Evolutionary conservation across 352 stramenopile species (phyloP).

Genomic region (Phytophthora colocasiae): DNA sequence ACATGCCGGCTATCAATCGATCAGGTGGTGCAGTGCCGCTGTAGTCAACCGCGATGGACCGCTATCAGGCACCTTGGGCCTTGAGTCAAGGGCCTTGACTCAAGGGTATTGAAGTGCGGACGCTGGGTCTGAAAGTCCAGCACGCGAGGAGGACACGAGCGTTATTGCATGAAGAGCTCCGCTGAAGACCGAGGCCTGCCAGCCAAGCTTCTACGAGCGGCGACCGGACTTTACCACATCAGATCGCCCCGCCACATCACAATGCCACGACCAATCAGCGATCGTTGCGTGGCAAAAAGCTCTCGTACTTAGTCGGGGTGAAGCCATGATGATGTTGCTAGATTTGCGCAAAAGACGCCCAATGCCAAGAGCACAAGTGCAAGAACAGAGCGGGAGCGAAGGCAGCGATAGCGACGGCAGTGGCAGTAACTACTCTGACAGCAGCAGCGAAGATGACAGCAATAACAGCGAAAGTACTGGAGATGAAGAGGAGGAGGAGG

Average conservation of each 20-base stretch:
- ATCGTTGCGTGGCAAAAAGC: slow-evolving; percentile 33
- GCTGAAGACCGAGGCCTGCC: neutral
- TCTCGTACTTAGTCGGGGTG: slow-evolving; percentile 40
- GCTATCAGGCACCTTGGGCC: neutral
- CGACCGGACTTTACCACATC: slow-evolving; percentile 25
- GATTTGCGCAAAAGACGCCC: neutral
- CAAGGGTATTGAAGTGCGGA: neutral
- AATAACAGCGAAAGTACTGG: slow-evolving; percentile 17
- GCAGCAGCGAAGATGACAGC: neutral
- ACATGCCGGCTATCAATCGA: slow-evolving; percentile 10
- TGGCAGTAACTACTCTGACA: slow-evolving; percentile 23
- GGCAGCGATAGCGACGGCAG: slow-evolving; percentile 2
- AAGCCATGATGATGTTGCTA: slow-evolving; percentile 21
- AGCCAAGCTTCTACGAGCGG: slow-evolving; percentile 28
- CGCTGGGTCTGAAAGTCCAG: neutral
- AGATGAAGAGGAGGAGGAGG: slow-evolving; percentile 21
- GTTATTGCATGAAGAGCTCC: neutral
- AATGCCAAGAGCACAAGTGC: slow-evolving; percentile 27
- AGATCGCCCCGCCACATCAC: slow-evolving; percentile 10
- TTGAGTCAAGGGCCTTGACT: too few relatives aligned
- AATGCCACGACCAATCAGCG: slow-evolving; percentile 43
- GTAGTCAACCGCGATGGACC: slow-evolving; percentile 4
- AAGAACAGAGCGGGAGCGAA: slow-evolving; percentile 11
- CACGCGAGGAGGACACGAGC: neutral
- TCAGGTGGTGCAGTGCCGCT: slow-evolving; percentile 10